Base-by-base conservation (phyloP, 768 basidiomycete genomes). In the Tricholoma terreum region DNA sequence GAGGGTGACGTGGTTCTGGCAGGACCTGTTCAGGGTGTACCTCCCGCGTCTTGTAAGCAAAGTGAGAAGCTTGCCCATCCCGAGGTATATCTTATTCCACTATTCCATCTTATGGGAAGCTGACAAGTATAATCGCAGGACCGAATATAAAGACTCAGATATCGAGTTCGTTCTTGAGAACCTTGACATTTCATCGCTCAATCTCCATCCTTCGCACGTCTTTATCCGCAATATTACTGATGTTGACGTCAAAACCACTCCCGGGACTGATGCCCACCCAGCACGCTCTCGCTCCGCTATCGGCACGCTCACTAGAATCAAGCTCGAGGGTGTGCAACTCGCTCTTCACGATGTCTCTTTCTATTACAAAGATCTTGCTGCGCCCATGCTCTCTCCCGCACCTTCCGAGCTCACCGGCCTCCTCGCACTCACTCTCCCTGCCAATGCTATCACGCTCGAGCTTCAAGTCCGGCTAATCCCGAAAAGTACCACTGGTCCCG, bases 1-100 rank as follows among this genome's bases (percentile, higher is more conserved):
- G 54, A 80, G 85, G 46, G 79, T 81, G 5, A 80, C 84, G 1
- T 90, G 89, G 89, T 82, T 90, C 72, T 89, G 86, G 86, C 81
- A 86, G 67, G 92, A 94, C 58, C 58, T 92, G 6, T 86, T 90
- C 75, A 89, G 86, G 63, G 87, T 92, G 14, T 92, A 92, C 64
- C 67, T 89, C 0, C 91, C 90, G 14, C 79, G 80, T 8, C 33
- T 82, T 1, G 67, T 87, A 55, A 62, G 58, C 24, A 71, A 80
- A 64, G 59, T 89, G 66, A 81, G 82, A 62, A 80, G 82, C 52
- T 70, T 90, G 12, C 88, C 88, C 10, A 88, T 90, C 50, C 89
- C 89, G 6, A 80, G 87, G 87, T 84, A 56, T 4, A 65, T 67
- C 19, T 24, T 0, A 0, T 30, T 51, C 14, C 9, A 15, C 19